Base-by-base conservation (phyloP, 129 eudicot species). In the Centella asiatica region DNA sequence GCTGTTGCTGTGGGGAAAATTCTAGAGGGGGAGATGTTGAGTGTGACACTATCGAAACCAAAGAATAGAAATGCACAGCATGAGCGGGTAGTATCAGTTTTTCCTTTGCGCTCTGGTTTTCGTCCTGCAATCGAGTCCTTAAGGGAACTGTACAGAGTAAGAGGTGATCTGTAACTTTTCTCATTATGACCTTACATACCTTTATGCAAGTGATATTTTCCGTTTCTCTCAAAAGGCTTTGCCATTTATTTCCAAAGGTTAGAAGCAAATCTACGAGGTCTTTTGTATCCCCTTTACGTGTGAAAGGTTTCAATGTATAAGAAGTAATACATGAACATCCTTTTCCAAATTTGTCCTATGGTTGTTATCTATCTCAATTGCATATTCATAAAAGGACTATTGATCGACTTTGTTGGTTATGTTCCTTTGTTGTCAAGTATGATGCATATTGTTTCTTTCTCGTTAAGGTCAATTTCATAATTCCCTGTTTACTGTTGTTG, bases 61-160 rank as follows among this genome's bases (percentile, higher is more conserved):
- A 93, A 80, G 77, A 87, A 88, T 56, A 95, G 92, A 44, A 93
- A 85, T 76, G 96, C 95, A n/a, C 92, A 85, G 37, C 99, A 93
- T 69, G 77, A 63, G 27, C 79, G 96, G 56, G 95, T 87, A 64
- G 92, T 69, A 52, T 87, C 92, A 22, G 81, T 93, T 79, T 70
- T 81, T 68, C 96, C 96, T 18, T 61, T 92, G 74, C 54, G 74
- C n/a, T 76, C 90, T 28, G 81, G 83, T 44, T 92, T 84, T 67
- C 83, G 66, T 48, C 85, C 98, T 17, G 90, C 68, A 24, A 77
- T 92, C 20, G 76, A 66, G 69, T 73, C 80, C 24, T 72, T 92
- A 52, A 72, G 71, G 66, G 78, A 84, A 62, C 32, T 80, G 37
- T 82, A 82, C 48, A 63, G 65, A 66, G 87, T 64, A 44, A 68